Percentiles rank a stretch among this genome's conserved stretches.
Evolutionary conservation across 208 protist genomes (phyloP).

Genomic region (Crithidia bombi): DNA sequence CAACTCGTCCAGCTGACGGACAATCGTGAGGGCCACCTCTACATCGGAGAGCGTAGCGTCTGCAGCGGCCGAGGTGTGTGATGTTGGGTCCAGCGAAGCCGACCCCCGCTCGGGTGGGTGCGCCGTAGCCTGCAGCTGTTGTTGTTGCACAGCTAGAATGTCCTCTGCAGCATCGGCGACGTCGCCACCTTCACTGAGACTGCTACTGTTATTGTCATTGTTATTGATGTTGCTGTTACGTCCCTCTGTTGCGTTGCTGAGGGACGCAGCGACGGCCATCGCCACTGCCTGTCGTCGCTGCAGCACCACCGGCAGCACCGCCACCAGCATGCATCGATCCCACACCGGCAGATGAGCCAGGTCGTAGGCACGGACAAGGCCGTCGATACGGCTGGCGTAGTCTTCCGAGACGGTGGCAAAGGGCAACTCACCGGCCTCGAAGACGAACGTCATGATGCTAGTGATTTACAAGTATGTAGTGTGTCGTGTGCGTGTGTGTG

Average conservation of each 20-base stretch:
- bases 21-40: slow-evolving; percentile 45
- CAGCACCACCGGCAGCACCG: slow-evolving; percentile 59
- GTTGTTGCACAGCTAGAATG: background rate
- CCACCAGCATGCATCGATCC: slow-evolving; percentile 62
- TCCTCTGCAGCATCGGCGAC: slow-evolving; percentile 4
- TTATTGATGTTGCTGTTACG: background rate
- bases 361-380: slow-evolving; percentile 2
- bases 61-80: background rate
- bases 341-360: slow-evolving; percentile 50
- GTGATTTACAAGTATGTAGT: too few relatives aligned
- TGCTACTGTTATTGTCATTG: background rate
- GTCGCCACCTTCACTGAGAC: background rate
- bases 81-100: too few relatives aligned
- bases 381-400: slow-evolving; percentile 17
- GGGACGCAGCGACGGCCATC: background rate
- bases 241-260: background rate
- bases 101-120: too few relatives aligned
- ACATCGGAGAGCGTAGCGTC: slow-evolving; percentile 28
- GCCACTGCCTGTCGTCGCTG: slow-evolving; percentile 23
- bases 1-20: slow-evolving; percentile 64
- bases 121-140: too few relatives aligned
- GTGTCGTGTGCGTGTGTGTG: background rate
- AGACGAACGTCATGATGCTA: slow-evolving; percentile 69
- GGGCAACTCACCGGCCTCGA: slow-evolving; percentile 68
- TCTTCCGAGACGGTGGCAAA: slow-evolving; percentile 47